These are phyloP conservation scores for Malbranchea cinnamomea DNA, from an alignment of 2,329 filamentous ascomycete genomes.

Conservation along the genomic window DNA sequence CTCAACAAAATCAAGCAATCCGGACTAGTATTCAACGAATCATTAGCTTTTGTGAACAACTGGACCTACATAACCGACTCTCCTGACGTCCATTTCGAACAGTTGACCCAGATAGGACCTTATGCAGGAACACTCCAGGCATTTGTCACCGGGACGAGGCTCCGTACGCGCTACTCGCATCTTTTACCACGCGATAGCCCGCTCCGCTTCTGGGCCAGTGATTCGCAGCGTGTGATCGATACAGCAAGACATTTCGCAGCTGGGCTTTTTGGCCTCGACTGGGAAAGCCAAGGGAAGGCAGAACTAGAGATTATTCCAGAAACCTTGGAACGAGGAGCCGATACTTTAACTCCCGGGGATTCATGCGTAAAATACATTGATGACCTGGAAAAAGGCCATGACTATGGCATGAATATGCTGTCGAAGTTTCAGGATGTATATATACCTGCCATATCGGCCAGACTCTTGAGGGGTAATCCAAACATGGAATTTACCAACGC, in stretches of 20 bases:
- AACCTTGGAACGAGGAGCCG: constrained; percentile 31
- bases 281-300: constrained; percentile 21
- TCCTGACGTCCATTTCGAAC: constrained; percentile 33
- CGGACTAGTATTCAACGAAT: constrained; percentile 30
- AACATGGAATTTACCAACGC: constrained; percentile 28
- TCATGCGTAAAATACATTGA: constrained; percentile 26
- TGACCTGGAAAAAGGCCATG: constrained; percentile 31
- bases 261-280: constrained; percentile 40
- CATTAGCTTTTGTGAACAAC: constrained; percentile 38
- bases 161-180: constrained; percentile 38
- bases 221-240: constrained; percentile 39
- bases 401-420: constrained; percentile 35
- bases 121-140: constrained; percentile 40
- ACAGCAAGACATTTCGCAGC: constrained; percentile 40
- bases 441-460: constrained; percentile 29
- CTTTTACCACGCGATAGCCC: constrained; percentile 24
- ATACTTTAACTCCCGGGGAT: constrained; percentile 43
- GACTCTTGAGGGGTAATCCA: constrained; percentile 30
- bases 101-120: constrained; percentile 40
- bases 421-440: constrained; percentile 34
- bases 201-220: constrained; percentile 40
- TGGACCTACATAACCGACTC: constrained; percentile 40
- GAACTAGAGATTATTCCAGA: constrained; percentile 40
- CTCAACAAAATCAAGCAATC: constrained; percentile 31
- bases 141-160: constrained; percentile 39